These are phyloP conservation scores for Sedum album DNA, from an alignment of 164 flowering plant species.

Conservation along the genomic window DNA sequence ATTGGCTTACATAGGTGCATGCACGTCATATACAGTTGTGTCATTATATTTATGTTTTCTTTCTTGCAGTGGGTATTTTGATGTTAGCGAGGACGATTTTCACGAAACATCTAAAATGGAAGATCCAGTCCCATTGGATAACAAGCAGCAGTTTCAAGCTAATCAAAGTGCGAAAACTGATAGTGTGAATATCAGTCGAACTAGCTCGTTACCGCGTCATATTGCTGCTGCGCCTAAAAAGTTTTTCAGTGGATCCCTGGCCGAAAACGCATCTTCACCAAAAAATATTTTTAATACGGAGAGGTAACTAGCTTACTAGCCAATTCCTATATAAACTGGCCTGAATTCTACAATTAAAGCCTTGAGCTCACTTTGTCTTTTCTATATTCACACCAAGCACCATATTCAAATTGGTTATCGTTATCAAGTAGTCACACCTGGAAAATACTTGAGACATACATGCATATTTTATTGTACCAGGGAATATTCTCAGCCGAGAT, in stretches of 20 bases:
- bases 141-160: conserved; percentile 24
- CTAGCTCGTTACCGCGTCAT: conserved; percentile 29
- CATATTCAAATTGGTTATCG: neutral
- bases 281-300: conserved; percentile 45
- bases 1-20: neutral
- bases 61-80: conserved; percentile 63
- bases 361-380: neutral
- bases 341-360: neutral
- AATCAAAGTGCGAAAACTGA: conserved; percentile 25
- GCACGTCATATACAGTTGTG: neutral
- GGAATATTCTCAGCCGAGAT: conserved; percentile 44
- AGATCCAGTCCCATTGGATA: conserved; percentile 19
- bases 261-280: conserved; percentile 42
- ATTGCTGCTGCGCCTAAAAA: conserved; percentile 31
- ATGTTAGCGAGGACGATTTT: conserved; percentile 62
- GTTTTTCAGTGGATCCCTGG: conserved; percentile 54
- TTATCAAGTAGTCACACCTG: neutral
- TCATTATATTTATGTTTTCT: neutral
- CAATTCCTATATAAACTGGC: neutral
- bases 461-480: conserved; percentile 25
- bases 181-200: conserved; percentile 35
- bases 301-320: conserved; percentile 30
- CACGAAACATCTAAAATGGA: conserved; percentile 36
- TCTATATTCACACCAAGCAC: neutral
- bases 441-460: neutral